Evolutionary conservation across 2,329 filamentous ascomycete species (phyloP), one percentile per base, ranked within the genome.

Genomic region (Exophiala lecanii-corni): DNA sequence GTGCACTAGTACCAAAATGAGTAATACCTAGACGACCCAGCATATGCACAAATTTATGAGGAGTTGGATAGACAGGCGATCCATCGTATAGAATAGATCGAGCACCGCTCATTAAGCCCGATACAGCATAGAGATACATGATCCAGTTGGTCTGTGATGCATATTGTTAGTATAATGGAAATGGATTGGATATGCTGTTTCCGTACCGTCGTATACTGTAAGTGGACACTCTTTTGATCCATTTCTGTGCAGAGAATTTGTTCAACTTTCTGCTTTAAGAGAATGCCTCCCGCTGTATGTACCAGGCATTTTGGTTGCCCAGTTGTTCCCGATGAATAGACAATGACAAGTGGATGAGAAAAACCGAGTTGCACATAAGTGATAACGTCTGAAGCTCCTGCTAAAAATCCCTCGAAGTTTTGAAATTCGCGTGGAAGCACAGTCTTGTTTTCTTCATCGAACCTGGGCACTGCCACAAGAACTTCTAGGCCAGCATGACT

Each of bases 221-320:
- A 50, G 3, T 63, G 5, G 62, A 57, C 0, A 71, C 67, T 10
- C 59, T 69, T 59, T 0, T 59, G 0, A 69, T 57, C 0, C 60
- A 60, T 32, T 70, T 55, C 36, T 74, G 67, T 6, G 66, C 60
- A 50, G 81, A 75, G 57, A 18, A 59, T 63, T 1, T 67, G 69
- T 60, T 92, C 86, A 57, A 89, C 80, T 16, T 61, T 62, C 2
- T 61, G 39, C 19, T 57, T 64, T 16, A 66, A 48, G 7, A 65
- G 38, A n/a, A 63, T 55, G 0, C 63, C 63, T 9, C 64, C 64
- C 3, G 60, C 59, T 0, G 79, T 82, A 60, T 94, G 87, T 2
- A 89, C 85, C 49, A 94, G 91, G 45, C 85, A 88, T 58, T 94
- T 94, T 9, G 87, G 87, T n/a, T 76, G 79, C 3, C 87, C 87